Conservation (phyloP, 345 rosid genomes). For the Eucalyptus lansdowneana region DNA sequence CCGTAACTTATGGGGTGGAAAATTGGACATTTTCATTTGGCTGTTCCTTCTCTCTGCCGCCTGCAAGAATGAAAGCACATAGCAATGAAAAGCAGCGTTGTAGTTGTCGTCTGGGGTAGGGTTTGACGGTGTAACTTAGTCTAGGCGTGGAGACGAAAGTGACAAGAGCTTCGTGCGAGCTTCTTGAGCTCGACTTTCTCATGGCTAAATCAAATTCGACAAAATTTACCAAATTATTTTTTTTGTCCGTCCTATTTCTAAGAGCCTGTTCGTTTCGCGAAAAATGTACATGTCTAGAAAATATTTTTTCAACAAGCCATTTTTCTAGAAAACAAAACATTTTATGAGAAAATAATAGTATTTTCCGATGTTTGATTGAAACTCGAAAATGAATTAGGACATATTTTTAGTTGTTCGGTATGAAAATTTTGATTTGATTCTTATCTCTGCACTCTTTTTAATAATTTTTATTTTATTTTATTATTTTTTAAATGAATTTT, state of each 20-base stretch:
- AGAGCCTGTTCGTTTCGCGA: fast-evolving
- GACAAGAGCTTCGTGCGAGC: neutral
- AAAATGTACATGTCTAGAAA: too few relatives aligned
- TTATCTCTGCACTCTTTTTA: too few relatives aligned
- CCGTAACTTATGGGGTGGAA: neutral
- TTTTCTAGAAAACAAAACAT: too few relatives aligned
- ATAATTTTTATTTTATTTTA: too few relatives aligned
- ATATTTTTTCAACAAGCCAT: too few relatives aligned
- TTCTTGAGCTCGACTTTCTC: neutral
- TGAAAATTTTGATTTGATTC: too few relatives aligned
- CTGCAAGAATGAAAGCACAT: neutral
- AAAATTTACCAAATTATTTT: neutral
- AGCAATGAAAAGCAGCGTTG: neutral
- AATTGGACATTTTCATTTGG: neutral
- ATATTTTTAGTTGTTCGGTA: fast-evolving
- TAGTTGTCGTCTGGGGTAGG: neutral
- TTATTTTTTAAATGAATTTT: too few relatives aligned
- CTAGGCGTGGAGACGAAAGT: neutral
- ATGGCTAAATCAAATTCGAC: neutral
- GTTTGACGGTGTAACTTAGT: neutral
- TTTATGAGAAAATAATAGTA: too few relatives aligned
- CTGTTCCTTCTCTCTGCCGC: neutral
- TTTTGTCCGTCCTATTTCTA: too few relatives aligned
- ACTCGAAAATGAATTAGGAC: too few relatives aligned
- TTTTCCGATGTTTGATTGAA: too few relatives aligned